phyloP scores from a whole-genome alignment of 805 yeast species.

The Nakazawaea laoshanensis region DNA sequence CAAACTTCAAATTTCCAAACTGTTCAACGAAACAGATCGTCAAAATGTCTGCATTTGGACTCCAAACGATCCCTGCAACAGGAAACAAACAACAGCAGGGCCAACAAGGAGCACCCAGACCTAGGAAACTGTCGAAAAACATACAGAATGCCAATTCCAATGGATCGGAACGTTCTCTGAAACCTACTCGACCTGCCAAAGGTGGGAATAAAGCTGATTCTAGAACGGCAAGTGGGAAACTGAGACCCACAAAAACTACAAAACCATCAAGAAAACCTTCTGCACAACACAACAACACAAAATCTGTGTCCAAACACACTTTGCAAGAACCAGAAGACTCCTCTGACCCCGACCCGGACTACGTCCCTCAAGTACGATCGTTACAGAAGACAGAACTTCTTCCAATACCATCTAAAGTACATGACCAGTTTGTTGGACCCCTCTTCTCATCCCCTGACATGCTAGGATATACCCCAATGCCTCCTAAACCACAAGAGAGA shows the following conservation, averaged over 20 bases:
- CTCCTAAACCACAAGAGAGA: conserved; percentile 12
- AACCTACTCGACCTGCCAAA: background rate
- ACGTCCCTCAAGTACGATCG: conserved; percentile 16
- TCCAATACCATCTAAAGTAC: conserved; percentile 6
- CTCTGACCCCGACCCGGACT: conserved; percentile 4
- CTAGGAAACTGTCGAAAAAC: background rate
- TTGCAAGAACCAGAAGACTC: background rate
- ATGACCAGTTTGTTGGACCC: conserved; percentile 20
- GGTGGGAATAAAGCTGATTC: background rate
- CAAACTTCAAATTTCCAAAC: background rate
- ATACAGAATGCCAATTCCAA: background rate
- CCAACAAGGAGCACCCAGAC: background rate
- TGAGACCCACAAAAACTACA: background rate
- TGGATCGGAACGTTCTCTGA: background rate
- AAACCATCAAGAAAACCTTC: background rate
- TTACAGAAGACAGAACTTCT: conserved; percentile 1
- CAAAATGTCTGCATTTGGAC: conserved; percentile 11
- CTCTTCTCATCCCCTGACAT: conserved; percentile 19
- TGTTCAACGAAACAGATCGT: background rate
- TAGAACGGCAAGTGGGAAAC: background rate
- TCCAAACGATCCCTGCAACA: conserved; percentile 5
- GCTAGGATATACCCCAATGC: conserved; percentile 19
- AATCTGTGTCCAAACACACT: background rate
- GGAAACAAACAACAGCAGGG: conserved; percentile 1
- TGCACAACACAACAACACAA: background rate